phyloP scores from a whole-genome alignment of 169 alveolate genomes.

The Plasmodium blacklocki region DNA sequence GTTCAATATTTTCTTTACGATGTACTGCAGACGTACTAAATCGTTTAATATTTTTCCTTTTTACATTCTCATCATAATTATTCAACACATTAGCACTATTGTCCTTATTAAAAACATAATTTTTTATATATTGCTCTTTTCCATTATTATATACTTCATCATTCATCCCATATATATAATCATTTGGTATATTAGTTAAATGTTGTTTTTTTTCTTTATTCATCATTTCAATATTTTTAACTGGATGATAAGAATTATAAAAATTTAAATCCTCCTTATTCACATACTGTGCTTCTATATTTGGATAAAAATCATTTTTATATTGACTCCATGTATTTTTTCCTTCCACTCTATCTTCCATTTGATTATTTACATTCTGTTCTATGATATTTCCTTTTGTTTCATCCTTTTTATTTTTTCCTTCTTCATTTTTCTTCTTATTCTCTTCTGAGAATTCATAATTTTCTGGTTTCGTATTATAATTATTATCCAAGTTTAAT shows the following conservation, averaged over 20 bases:
- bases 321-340: slow-evolving; percentile 74
- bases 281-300: slow-evolving; percentile 71
- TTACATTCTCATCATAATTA: slow-evolving; percentile 50
- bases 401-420: neutral
- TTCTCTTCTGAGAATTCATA: slow-evolving; percentile 26
- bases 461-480: slow-evolving; percentile 71
- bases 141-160: slow-evolving; percentile 64
- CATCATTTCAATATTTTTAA: slow-evolving; percentile 26
- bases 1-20: slow-evolving; percentile 17
- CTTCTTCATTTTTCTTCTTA: neutral
- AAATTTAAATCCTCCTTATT: slow-evolving; percentile 36
- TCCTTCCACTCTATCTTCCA: neutral
- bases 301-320: slow-evolving; percentile 63
- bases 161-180: slow-evolving; percentile 75
- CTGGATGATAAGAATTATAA: slow-evolving; percentile 41
- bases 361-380: neutral
- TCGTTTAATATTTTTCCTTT: slow-evolving; percentile 42
- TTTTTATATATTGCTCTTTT: slow-evolving; percentile 65
- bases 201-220: slow-evolving; percentile 40
- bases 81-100: slow-evolving; percentile 30
- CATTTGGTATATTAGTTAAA: slow-evolving; percentile 44
- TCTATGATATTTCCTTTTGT: neutral
- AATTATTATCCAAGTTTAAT: slow-evolving; percentile 65
- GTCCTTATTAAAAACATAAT: slow-evolving; percentile 42
- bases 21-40: slow-evolving; percentile 57